Percentiles rank a stretch among this genome's conserved stretches.
Evolutionary conservation across 306 rosid genomes (phyloP).

Genomic region (Rosa lucieae): DNA sequence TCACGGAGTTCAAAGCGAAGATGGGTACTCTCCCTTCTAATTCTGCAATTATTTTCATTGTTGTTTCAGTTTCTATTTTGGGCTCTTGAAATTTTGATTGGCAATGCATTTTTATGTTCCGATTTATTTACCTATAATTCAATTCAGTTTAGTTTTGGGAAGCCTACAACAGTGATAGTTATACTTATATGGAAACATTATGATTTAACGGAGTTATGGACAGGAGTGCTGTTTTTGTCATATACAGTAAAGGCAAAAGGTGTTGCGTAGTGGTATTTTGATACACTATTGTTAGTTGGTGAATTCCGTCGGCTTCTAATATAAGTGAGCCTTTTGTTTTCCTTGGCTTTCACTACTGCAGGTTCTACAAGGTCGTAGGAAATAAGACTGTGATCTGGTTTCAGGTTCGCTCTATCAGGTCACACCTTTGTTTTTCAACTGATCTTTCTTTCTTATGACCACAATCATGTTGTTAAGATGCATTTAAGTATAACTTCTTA

Average conservation of each 20-base stretch:
- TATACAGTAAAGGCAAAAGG: not conserved
- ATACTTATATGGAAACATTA: not conserved
- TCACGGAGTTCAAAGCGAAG: conserved; percentile 93
- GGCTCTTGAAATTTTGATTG: not conserved
- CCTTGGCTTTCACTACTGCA: conserved; percentile 25
- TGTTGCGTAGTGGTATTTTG: not conserved
- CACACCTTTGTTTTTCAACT: conserved; percentile 56
- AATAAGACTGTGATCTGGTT: conserved; percentile 84
- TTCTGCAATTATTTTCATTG: not conserved
- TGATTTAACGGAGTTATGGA: not conserved
- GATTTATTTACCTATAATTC: too few relatives aligned
- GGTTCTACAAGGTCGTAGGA: conserved; percentile 77
- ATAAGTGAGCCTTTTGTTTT: not conserved
- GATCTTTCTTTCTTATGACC: not conserved
- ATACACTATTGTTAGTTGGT: not conserved
- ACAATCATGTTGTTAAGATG: not conserved
- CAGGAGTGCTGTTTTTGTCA: not conserved
- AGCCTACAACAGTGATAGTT: too few relatives aligned
- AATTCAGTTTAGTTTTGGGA: too few relatives aligned
- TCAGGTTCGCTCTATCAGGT: conserved; percentile 99
- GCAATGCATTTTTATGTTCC: not conserved
- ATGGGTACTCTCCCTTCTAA: conserved; percentile 56
- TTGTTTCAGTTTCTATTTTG: not conserved
- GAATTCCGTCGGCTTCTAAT: conserved; percentile 1
- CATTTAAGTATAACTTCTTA: not conserved